Conservation (phyloP, 2,329 filamentous ascomycete species). For the Parafenestella ontariensis region DNA sequence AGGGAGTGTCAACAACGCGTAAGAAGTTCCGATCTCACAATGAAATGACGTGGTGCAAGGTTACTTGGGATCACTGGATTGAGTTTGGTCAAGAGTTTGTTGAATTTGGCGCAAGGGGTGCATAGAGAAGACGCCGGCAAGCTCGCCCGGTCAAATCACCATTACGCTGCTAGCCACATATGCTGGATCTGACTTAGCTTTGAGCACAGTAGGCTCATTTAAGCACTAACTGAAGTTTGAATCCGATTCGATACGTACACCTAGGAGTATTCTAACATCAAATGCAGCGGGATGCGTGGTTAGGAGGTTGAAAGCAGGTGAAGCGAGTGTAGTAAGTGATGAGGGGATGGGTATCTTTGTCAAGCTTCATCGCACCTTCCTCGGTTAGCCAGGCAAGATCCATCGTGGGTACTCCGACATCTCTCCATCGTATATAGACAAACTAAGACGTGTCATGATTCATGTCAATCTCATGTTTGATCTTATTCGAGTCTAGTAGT, state of each 20-base stretch:
- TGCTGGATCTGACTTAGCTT: not conserved
- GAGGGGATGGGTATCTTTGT: too few relatives aligned
- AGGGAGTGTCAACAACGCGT: not conserved
- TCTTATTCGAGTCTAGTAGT: too few relatives aligned
- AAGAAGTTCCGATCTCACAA: not conserved
- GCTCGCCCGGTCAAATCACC: slow-evolving; percentile 8
- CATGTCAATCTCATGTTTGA: too few relatives aligned
- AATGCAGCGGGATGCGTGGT: not conserved
- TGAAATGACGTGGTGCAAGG: not conserved
- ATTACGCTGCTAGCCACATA: not conserved
- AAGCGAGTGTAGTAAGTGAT: too few relatives aligned
- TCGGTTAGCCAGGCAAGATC: too few relatives aligned
- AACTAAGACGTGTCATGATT: too few relatives aligned
- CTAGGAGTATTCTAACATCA: too few relatives aligned
- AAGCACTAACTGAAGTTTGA: too few relatives aligned
- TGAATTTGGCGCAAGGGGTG: not conserved
- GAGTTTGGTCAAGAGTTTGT: not conserved
- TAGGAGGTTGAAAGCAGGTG: not conserved
- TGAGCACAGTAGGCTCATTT: too few relatives aligned
- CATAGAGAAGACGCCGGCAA: not conserved
- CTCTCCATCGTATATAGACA: too few relatives aligned
- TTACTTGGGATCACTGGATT: not conserved
- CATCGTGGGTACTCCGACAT: too few relatives aligned
- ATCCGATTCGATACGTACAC: too few relatives aligned
- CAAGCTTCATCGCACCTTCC: not conserved